Conservation (phyloP, 306 rosid species). For the Trifolium pratense region DNA sequence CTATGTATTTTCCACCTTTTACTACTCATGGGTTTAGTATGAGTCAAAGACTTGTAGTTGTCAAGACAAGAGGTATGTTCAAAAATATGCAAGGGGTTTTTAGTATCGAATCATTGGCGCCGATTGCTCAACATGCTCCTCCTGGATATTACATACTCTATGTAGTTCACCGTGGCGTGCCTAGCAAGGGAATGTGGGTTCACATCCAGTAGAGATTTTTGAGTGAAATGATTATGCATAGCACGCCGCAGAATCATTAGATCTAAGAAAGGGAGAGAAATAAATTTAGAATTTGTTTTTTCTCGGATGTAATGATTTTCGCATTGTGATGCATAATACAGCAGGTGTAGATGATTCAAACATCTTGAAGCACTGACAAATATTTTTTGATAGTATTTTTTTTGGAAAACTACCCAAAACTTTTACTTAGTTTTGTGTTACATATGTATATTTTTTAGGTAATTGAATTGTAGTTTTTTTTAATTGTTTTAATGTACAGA, state of each 20-base stretch:
- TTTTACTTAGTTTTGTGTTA: neutral
- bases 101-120: constrained; percentile 43
- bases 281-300: neutral
- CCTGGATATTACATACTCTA: constrained; percentile 76
- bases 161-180: constrained; percentile 78
- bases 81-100: constrained; percentile 1
- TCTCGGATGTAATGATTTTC: neutral
- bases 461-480: neutral
- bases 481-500: neutral
- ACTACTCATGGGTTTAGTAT: constrained; percentile 87
- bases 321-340: no score
- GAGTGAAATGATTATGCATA: neutral
- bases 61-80: neutral
- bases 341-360: neutral
- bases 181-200: constrained; percentile 74
- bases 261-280: neutral
- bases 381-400: neutral
- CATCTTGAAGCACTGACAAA: neutral
- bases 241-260: neutral
- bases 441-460: neutral
- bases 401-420: neutral
- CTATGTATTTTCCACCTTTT: constrained; percentile 79
- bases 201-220: constrained; percentile 26
- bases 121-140: constrained; percentile 62
- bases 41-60: constrained; percentile 70